Base-by-base conservation (phyloP, 495 filamentous ascomycete genomes). In the Neurospora intermedia region DNA sequence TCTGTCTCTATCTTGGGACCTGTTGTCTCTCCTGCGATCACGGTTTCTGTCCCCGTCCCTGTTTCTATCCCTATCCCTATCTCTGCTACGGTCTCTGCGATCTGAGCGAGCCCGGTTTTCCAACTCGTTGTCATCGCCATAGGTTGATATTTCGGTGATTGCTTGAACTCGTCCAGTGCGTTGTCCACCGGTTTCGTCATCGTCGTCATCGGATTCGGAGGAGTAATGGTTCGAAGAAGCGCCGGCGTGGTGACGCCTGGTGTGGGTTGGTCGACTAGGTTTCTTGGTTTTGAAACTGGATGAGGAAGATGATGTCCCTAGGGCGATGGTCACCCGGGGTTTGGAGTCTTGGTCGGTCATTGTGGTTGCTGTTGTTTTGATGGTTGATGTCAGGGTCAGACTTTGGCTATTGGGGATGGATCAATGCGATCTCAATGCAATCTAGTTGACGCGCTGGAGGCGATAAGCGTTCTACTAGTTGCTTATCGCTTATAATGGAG, bases 151-250 rank as follows among this genome's bases (percentile, higher is more conserved):
- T 9, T 66, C 54, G 27, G 54, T 66, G 16, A 66, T 66, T 35
- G 23, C 54, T 66, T 66, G 54, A 6, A 66, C 27, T 15, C 54
- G 54, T 18, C 54, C 27, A 27, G 27, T 62, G 23, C 27, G 23
- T 66, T 66, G 54, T 66, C 5, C 20, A 2, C 46, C 27, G 54
- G 54, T 66, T 66, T 35, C 54, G 31, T 66, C 54, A 9, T 66
- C 15, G 72, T 76, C 78, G 27, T 79, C 69, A 70, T 74, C 8
- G 41, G 75, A 72, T 31, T 73, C 70, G n/a, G 73, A 66, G 10
- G 43, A 59, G 11, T 72, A 71, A 15, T 62, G 46, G 46, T 54
- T 54, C 13, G 46, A 59, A 35, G 54, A 66, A 4, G 54, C 54
- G 54, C 54, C 54, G 54, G 54, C 54, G 54, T 31, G 54, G 27